Evolutionary conservation across 345 rosid species (phyloP).

Genomic region (Excoecaria cochinchinensis): DNA sequence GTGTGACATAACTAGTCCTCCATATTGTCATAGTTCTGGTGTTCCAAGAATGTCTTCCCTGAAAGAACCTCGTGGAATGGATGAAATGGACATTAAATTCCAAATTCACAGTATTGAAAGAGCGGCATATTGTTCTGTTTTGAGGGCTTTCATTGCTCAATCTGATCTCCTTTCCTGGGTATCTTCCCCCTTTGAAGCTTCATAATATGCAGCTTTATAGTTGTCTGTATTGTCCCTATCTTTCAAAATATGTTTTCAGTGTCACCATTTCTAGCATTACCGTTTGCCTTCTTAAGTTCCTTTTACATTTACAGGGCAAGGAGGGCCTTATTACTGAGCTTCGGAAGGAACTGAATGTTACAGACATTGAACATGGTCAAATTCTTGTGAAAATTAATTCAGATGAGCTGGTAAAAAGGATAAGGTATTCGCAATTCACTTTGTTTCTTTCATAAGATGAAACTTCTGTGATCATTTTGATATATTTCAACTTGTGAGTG

Average conservation of each 20-base stretch:
- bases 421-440: conserved; percentile 21
- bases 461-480: neutral
- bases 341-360: conserved; percentile 35
- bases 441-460: neutral
- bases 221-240: neutral
- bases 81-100: conserved; percentile 18
- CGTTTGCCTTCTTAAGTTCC: neutral
- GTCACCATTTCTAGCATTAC: neutral
- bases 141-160: conserved; percentile 38
- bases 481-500: neutral
- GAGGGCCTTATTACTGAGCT: conserved; percentile 34
- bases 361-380: conserved; percentile 32
- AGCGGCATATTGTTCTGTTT: conserved; percentile 33
- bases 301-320: conserved; percentile 25
- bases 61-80: conserved; percentile 7
- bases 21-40: conserved; percentile 11
- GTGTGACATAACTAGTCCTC: neutral
- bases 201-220: neutral
- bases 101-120: conserved; percentile 27
- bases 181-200: neutral
- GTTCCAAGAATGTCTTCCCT: conserved; percentile 4
- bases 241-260: neutral
- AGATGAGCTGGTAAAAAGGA: conserved; percentile 28
- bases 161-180: conserved; percentile 43
- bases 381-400: conserved; percentile 33